Percentiles rank a stretch among this genome's conserved stretches.
These are phyloP conservation scores for Microstegium vimineum DNA, from an alignment of 176 grass and related monocot species.

Conservation along the genomic window DNA sequence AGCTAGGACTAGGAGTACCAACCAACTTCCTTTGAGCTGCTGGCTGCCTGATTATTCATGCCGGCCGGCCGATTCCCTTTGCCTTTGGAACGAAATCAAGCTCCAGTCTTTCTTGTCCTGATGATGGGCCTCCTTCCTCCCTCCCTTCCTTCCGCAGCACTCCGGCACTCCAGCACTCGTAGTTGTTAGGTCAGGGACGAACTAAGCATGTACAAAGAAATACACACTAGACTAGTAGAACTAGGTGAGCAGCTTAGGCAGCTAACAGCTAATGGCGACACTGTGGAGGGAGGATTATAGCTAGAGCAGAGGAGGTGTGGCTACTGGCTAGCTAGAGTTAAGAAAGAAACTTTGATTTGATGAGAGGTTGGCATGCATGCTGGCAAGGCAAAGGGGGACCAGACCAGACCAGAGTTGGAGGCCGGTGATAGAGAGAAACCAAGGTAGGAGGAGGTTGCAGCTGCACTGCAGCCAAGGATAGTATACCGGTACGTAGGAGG, in stretches of 20 bases:
- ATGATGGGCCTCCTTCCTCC: neutral
- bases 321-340: neutral
- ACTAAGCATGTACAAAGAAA: neutral
- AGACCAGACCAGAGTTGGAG: neutral
- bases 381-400: neutral
- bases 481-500: neutral
- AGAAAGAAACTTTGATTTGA: constrained; percentile 9
- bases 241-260: neutral
- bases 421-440: neutral
- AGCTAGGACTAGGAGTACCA: neutral
- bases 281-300: constrained; percentile 12
- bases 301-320: neutral
- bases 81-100: neutral
- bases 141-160: neutral
- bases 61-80: neutral
- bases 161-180: no score
- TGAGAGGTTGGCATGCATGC: neutral
- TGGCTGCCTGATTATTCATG: neutral
- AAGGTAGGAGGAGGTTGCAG: neutral
- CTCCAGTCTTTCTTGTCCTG: neutral
- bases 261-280: neutral
- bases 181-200: neutral
- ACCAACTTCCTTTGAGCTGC: neutral
- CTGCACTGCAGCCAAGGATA: neutral
- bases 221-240: neutral